phyloP scores from a whole-genome alignment of 1,284 basidiomycete species.

The Crucibulum parvulum region DNA sequence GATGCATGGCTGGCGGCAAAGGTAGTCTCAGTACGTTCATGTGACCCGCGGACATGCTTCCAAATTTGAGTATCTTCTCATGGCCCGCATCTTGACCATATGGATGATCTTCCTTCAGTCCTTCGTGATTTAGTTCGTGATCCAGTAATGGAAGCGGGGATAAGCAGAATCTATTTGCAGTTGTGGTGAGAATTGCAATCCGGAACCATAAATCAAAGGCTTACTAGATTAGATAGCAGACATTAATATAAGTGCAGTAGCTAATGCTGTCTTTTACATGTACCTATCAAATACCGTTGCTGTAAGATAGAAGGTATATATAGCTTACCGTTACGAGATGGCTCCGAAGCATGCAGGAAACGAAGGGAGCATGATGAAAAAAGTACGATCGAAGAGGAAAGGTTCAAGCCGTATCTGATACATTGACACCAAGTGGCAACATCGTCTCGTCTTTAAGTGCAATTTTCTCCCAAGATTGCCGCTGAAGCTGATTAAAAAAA shows the following conservation, averaged over 20 bases:
- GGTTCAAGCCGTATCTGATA: conserved; percentile 23
- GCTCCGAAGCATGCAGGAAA: neutral
- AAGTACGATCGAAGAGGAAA: neutral
- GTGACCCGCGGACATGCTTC: too few relatives aligned
- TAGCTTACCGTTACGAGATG: neutral
- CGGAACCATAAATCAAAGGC: too few relatives aligned
- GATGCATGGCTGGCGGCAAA: neutral
- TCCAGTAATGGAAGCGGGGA: too few relatives aligned
- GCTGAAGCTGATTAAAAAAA: conserved; percentile 40
- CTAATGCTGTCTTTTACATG: too few relatives aligned
- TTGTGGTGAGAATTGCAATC: too few relatives aligned
- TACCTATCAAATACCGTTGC: too few relatives aligned
- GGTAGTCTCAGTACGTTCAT: too few relatives aligned
- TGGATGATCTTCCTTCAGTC: neutral
- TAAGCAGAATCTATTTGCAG: too few relatives aligned
- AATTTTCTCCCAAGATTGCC: conserved; percentile 43
- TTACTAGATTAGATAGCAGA: too few relatives aligned
- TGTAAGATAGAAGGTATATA: too few relatives aligned
- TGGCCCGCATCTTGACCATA: neutral
- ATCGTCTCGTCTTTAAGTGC: conserved; percentile 51
- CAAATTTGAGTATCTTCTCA: too few relatives aligned
- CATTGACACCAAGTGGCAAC: conserved; percentile 60
- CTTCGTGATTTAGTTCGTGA: neutral
- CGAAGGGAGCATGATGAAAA: neutral
- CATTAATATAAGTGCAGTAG: too few relatives aligned